These are phyloP conservation scores for Fraxinus platypoda DNA, from an alignment of 305 asterid species.

Conservation along the genomic window DNA sequence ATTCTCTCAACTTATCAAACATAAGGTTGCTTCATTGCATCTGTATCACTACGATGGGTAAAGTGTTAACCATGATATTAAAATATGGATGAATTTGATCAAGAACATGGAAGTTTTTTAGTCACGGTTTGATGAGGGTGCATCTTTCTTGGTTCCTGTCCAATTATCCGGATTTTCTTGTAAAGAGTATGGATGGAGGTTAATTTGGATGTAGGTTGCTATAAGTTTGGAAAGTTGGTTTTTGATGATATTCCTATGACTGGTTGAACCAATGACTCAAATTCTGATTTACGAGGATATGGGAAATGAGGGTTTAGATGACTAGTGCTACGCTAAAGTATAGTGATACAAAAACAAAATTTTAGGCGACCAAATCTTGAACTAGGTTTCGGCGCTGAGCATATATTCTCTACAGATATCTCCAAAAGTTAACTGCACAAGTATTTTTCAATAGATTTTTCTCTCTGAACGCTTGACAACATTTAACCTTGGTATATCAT, in stretches of 20 bases:
- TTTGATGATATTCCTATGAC: neutral
- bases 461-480: neutral
- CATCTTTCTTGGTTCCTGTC: neutral
- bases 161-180: neutral
- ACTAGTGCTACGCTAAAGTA: neutral
- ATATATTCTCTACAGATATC: neutral
- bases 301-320: neutral
- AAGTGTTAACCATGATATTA: neutral
- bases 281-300: neutral
- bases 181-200: neutral
- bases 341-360: neutral
- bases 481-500: neutral
- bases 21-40: neutral
- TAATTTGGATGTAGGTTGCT: neutral
- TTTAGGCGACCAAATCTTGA: neutral
- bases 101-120: neutral
- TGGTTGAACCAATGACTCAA: neutral
- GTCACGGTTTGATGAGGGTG: neutral
- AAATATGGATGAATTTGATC: neutral
- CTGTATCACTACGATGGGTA: neutral
- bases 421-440: neutral
- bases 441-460: neutral
- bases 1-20: slow-evolving; percentile 4
- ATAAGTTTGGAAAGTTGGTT: neutral
- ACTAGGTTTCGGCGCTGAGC: neutral